Evolutionary conservation across 371 early-diverging fungal genomes (phyloP), one percentile per base, ranked within the genome.

Genomic region (Zopfochytrium polystomum): DNA sequence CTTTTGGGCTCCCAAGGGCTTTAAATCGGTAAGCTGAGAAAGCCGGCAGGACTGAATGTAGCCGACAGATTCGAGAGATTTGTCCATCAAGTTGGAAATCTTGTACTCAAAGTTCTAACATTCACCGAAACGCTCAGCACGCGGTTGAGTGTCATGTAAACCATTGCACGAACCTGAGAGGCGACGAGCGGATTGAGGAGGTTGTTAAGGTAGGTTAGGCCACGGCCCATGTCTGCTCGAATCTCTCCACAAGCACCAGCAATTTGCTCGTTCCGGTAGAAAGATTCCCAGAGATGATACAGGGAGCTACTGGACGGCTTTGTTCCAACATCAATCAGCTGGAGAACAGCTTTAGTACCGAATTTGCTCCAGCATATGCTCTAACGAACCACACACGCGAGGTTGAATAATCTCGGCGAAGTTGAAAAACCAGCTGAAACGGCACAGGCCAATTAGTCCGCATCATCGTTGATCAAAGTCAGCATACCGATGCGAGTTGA

Each of bases 231-330:
- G 76, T 95, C 92, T 26, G 92, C 93, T 55, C 88, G 82, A 62
- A 96, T 95, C 70, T 96, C 96, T 57, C 96, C 96, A 73, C 96
- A 96, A 6, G 96, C 96, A 47, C 96, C 96, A 46, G 85, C 96
- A 50, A 82, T 65, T 4, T 66, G 51, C 2, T 87, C 82, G 73
- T 94, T 86, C 55, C 90, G 80, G 73, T 91, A 92, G 72, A 96
- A 95, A 15, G 92, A 84, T 70, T 90, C 88, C 92, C 92, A 94
- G 58, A 95, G 72, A 58, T 89, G 88, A 74, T 93, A 93, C 48
- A 95, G 83, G 0, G 95, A 89, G 2, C 82, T 81, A 27, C 80
- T 81, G 4, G 86, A 82, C 2, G 95, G 95, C 57, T 87, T 86
- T 22, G 96, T 96, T 3, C 96, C 96, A 27, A 94, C 95, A 68